These are phyloP conservation scores for Trifolium subterraneum DNA, from an alignment of 306 rosid genomes.

Conservation along the genomic window DNA sequence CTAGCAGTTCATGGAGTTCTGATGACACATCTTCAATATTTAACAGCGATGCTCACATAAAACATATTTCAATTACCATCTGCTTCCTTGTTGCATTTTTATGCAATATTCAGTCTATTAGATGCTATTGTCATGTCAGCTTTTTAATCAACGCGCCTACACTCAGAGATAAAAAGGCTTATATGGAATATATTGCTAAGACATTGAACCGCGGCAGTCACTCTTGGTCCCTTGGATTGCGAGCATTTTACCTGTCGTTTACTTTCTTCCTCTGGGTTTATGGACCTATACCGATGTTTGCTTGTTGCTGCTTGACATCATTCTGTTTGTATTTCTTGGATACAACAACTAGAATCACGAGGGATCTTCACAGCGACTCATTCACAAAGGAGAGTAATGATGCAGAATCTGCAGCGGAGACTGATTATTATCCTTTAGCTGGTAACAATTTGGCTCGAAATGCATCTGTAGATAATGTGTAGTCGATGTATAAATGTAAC, in stretches of 20 bases:
- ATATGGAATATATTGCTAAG: constrained; percentile 58
- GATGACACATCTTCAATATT: constrained; percentile 44
- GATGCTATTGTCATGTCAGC: constrained; percentile 87
- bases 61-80: constrained; percentile 64
- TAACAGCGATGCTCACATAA: constrained; percentile 48
- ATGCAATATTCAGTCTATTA: constrained; percentile 84
- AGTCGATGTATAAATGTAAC: not conserved
- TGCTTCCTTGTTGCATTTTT: constrained; percentile 90
- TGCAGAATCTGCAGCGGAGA: constrained; percentile 50
- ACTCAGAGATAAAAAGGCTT: constrained; percentile 51
- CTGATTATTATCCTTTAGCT: constrained; percentile 27
- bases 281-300: constrained; percentile 86
- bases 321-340: constrained; percentile 74
- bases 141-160: constrained; percentile 81
- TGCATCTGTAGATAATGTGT: constrained; percentile 17
- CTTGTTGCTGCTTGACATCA: constrained; percentile 63
- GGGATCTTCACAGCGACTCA: constrained; percentile 61
- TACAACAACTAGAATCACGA: constrained; percentile 70
- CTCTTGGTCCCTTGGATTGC: constrained; percentile 81
- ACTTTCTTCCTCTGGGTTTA: constrained; percentile 88
- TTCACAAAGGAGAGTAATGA: constrained; percentile 49
- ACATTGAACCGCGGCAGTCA: constrained; percentile 73
- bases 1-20: constrained; percentile 50
- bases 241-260: constrained; percentile 85
- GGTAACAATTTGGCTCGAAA: constrained; percentile 9